A percentile compares a stretch with the other conserved stretches of the same genome.
phyloP scores from a whole-genome alignment of 1,139 yeast species.

The Taphrina confusa region DNA sequence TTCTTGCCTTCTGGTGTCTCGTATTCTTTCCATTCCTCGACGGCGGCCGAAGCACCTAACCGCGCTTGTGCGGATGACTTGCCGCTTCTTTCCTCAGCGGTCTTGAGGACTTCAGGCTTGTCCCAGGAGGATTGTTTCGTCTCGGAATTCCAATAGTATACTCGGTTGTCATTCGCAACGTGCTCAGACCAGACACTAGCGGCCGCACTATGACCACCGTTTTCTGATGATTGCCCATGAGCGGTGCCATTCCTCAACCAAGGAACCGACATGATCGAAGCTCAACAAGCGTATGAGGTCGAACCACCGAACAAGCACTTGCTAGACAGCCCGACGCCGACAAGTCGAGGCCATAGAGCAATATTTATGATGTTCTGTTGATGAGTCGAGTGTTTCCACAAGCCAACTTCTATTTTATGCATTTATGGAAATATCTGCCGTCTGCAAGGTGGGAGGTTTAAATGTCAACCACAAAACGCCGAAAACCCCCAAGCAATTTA shows the following conservation, averaged over 20 bases:
- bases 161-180: conserved; percentile 64
- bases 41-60: neutral
- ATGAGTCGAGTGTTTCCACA: too few relatives aligned
- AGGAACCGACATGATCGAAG: conserved; percentile 17
- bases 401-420: too few relatives aligned
- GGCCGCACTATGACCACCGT: neutral
- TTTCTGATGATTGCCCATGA: neutral
- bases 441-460: too few relatives aligned
- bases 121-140: conserved; percentile 82
- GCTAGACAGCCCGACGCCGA: too few relatives aligned
- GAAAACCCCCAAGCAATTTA: too few relatives aligned
- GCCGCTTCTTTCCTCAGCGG: conserved; percentile 44
- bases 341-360: too few relatives aligned
- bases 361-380: too few relatives aligned
- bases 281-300: too few relatives aligned
- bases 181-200: conserved; percentile 33
- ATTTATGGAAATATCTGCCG: too few relatives aligned
- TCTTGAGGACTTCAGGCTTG: conserved; percentile 60
- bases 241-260: conserved; percentile 14
- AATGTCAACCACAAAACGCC: too few relatives aligned
- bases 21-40: conserved; percentile 61
- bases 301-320: too few relatives aligned
- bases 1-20: conserved; percentile 67
- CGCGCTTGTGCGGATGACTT: neutral
- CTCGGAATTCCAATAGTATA: conserved; percentile 66